A percentile compares a stretch with the other conserved stretches of the same genome.
phyloP scores from a whole-genome alignment of 106 monocot species.

The Narthecium ossifragum region DNA sequence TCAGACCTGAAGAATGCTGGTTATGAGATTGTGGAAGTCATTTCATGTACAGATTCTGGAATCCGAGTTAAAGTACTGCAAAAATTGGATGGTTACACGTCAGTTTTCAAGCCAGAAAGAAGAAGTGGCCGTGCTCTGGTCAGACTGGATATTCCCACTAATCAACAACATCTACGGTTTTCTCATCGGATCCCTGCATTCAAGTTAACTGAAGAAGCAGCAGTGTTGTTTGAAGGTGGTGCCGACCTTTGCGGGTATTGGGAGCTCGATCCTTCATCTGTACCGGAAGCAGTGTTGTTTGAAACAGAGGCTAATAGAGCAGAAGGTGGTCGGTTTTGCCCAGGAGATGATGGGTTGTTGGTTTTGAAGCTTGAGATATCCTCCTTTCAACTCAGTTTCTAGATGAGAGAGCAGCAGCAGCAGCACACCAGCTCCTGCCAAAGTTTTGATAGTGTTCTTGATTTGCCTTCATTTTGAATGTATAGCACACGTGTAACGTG shows the following conservation, averaged over 20 bases:
- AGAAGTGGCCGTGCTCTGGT: neutral
- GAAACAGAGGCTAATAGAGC: too few species aligned
- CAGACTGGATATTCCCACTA: neutral
- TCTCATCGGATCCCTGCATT: slow-evolving; percentile 71
- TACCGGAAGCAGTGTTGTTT: too few species aligned
- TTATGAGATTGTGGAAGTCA: slow-evolving; percentile 1
- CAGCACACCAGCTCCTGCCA: too few species aligned
- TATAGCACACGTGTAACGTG: too few species aligned
- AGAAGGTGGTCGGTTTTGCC: too few species aligned
- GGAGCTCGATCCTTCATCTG: slow-evolving; percentile 80
- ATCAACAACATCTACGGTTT: slow-evolving; percentile 34
- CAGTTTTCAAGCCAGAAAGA: neutral
- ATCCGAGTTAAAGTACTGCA: neutral
- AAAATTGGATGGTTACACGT: slow-evolving; percentile 1
- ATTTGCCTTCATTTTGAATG: too few species aligned
- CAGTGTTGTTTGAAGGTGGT: too few species aligned
- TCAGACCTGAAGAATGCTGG: neutral
- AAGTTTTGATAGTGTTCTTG: too few species aligned
- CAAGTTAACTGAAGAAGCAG: slow-evolving; percentile 39
- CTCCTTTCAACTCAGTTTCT: too few species aligned
- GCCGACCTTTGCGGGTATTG: slow-evolving; percentile 38
- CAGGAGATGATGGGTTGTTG: too few species aligned
- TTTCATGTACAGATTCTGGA: neutral
- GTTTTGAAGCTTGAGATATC: too few species aligned
- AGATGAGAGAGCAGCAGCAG: too few species aligned